phyloP scores from a whole-genome alignment of 306 rosid genomes.

The Gynostemma pentaphyllum region DNA sequence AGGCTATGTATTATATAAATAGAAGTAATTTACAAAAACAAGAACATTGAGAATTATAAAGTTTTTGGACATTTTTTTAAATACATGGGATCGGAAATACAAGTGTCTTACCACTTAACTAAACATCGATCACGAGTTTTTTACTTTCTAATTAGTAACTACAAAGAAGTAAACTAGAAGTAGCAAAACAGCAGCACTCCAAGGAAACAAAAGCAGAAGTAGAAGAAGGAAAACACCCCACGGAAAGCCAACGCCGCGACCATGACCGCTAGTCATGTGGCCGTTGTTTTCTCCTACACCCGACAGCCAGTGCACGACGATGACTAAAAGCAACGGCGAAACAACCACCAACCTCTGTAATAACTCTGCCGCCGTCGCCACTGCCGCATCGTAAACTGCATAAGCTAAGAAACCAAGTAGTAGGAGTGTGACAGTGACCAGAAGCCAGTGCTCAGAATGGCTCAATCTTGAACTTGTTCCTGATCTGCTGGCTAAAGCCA shows the following conservation, averaged over 20 bases:
- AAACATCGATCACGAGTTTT: no score
- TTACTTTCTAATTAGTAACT: neutral
- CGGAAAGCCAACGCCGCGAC: neutral
- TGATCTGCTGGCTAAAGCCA: neutral
- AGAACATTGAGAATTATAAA: no score
- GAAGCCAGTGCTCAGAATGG: slow-evolving; percentile 6
- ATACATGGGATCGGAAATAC: no score
- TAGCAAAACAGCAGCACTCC: neutral
- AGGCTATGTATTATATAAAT: no score
- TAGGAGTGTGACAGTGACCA: neutral
- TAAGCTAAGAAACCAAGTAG: neutral
- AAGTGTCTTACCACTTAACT: no score
- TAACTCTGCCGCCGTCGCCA: neutral
- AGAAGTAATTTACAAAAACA: no score
- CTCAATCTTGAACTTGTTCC: neutral
- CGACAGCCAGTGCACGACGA: slow-evolving; percentile 1
- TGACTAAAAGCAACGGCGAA: slow-evolving; percentile 4
- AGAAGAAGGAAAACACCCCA: neutral
- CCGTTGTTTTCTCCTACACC: neutral
- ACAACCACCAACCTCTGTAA: neutral
- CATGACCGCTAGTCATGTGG: neutral
- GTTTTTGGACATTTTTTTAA: no score
- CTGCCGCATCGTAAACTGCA: neutral
- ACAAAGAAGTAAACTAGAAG: slow-evolving; percentile 1
- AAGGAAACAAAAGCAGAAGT: neutral